Evolutionary conservation across 2,329 filamentous ascomycete genomes (phyloP).

Genomic region (Trichoderma arundinaceum): DNA sequence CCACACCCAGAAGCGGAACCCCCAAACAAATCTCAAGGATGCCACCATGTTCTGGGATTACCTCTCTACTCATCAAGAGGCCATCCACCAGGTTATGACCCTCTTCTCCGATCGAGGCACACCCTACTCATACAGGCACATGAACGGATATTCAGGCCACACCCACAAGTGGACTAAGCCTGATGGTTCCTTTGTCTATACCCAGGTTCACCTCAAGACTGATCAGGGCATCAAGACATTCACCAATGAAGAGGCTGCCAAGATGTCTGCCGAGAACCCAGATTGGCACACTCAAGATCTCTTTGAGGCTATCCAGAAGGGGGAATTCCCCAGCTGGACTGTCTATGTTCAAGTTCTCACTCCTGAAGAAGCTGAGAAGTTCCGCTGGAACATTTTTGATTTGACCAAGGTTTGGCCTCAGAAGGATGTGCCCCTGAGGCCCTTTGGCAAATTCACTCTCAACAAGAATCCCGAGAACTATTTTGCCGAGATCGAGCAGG

Average conservation of each 20-base stretch:
- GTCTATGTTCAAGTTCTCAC: conserved; percentile 68
- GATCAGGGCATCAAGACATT: conserved; percentile 67
- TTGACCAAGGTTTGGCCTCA: conserved; percentile 74
- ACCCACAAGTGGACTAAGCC: conserved; percentile 70
- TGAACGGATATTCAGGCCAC: conserved; percentile 72
- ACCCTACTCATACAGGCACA: conserved; percentile 67
- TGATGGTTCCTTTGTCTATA: conserved; percentile 69
- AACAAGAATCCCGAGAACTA: conserved; percentile 71
- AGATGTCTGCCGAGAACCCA: conserved; percentile 62
- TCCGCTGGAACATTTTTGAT: conserved; percentile 69
- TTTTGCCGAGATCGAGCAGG: conserved; percentile 72
- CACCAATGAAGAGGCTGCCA: conserved; percentile 60
- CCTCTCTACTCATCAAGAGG: conserved; percentile 65
- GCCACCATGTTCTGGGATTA: conserved; percentile 62
- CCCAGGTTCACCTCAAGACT: conserved; percentile 68
- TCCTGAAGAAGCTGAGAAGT: conserved; percentile 65
- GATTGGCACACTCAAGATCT: conserved; percentile 69
- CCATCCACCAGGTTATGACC: conserved; percentile 67
- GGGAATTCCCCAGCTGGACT: conserved; percentile 67
- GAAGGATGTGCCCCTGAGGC: conserved; percentile 63
- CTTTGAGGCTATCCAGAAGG: conserved; percentile 65
- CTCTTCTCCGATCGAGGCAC: conserved; percentile 71
- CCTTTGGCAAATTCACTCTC: conserved; percentile 66
- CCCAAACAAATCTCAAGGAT: conserved; percentile 72
- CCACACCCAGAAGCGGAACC: conserved; percentile 78